Conservation (phyloP, 306 rosid species). For the Quercus glauca region DNA sequence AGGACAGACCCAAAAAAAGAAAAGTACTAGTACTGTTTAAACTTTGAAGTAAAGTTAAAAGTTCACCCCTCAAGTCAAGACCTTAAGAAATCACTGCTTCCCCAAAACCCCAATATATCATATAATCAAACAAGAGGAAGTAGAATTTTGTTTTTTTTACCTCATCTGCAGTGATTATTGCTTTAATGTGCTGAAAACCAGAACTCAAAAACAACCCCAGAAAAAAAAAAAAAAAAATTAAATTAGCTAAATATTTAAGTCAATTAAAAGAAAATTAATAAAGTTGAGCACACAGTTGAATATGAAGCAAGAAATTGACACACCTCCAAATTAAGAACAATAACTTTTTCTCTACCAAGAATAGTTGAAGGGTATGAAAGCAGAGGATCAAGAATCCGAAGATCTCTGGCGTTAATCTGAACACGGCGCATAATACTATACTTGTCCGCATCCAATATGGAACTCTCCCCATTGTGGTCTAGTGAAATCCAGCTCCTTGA, state of each 20-base stretch:
- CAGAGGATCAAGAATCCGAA: constrained; percentile 77
- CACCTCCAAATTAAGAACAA: constrained; percentile 86
- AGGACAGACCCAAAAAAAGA: background rate
- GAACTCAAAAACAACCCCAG: background rate
- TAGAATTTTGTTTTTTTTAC: constrained; percentile 14
- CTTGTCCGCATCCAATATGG: constrained; percentile 67
- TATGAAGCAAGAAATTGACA: background rate
- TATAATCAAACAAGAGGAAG: background rate
- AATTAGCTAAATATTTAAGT: background rate
- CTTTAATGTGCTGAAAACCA: constrained; percentile 74
- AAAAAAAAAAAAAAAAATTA: background rate
- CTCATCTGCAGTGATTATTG: constrained; percentile 80
- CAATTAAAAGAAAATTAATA: background rate
- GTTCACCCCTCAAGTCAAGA: background rate
- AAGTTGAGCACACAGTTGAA: background rate
- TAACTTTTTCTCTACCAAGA: constrained; percentile 73
- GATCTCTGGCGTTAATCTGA: constrained; percentile 71
- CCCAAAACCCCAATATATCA: background rate
- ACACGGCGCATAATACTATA: constrained; percentile 71
- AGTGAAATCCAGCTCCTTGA: constrained; percentile 68
- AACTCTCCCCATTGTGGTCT: constrained; percentile 43
- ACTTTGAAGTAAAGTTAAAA: background rate
- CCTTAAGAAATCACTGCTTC: background rate
- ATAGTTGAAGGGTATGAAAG: constrained; percentile 73
- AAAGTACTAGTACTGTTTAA: background rate